phyloP scores from a whole-genome alignment of 2,329 filamentous ascomycete species.

The Stenocarpella maydis region DNA sequence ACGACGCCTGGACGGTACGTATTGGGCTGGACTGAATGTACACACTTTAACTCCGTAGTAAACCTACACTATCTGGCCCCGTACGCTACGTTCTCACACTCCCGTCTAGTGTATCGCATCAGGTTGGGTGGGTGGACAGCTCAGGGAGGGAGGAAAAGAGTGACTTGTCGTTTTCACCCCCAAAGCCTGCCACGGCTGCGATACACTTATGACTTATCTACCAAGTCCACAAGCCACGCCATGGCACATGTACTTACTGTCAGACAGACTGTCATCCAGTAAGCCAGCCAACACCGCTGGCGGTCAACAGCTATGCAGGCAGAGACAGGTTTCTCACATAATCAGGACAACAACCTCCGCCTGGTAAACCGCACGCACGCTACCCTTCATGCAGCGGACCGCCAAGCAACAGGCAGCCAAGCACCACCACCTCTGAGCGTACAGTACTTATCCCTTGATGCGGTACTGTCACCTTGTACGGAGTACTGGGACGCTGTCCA shows the following conservation, averaged over 20 bases:
- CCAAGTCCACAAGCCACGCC: background rate
- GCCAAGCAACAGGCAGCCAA: conserved; percentile 17
- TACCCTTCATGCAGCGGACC: conserved; percentile 28
- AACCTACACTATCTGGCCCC: too few species aligned
- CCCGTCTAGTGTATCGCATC: too few species aligned
- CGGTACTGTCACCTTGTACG: conserved; percentile 17
- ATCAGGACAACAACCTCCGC: conserved; percentile 20
- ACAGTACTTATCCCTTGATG: background rate
- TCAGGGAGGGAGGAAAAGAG: too few species aligned
- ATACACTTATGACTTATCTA: too few species aligned
- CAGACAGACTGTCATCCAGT: conserved; percentile 17
- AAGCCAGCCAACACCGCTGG: conserved; percentile 1
- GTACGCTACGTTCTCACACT: too few species aligned
- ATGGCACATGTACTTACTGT: background rate
- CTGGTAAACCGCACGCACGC: conserved; percentile 17
- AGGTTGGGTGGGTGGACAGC: too few species aligned
- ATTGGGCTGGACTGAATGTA: too few species aligned
- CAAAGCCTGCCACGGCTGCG: too few species aligned
- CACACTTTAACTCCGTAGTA: too few species aligned
- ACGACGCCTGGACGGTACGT: too few species aligned
- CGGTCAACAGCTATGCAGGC: conserved; percentile 17
- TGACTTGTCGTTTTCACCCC: too few species aligned
- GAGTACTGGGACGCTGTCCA: conserved; percentile 6
- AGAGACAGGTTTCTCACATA: conserved; percentile 10
- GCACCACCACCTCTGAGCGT: background rate